These are phyloP conservation scores for Aureobasidium mangrovei DNA, from an alignment of 2,329 filamentous ascomycete species.

Conservation along the genomic window DNA sequence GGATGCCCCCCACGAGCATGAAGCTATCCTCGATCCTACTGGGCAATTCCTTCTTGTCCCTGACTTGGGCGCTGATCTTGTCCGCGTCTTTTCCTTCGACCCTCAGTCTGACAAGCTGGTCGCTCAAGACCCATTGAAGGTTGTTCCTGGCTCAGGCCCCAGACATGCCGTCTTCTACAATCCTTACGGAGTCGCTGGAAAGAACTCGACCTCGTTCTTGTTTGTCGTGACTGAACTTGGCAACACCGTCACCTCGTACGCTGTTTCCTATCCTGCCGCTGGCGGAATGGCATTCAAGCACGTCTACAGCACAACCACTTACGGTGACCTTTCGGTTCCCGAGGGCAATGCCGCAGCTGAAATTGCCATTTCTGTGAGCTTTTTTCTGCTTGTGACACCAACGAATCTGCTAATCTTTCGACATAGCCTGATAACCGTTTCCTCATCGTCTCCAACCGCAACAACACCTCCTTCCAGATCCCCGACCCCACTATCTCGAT, in stretches of 20 bases:
- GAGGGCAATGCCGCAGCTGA: constrained; percentile 46
- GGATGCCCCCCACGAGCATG: constrained; percentile 28
- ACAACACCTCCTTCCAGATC: constrained; percentile 46
- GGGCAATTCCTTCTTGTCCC: constrained; percentile 31
- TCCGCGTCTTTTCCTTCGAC: constrained; percentile 27
- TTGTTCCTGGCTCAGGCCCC: constrained; percentile 27
- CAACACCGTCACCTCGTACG: constrained; percentile 42
- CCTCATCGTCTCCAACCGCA: constrained; percentile 60
- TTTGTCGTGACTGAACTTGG: constrained; percentile 42
- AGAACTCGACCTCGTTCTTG: constrained; percentile 25
- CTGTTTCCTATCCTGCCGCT: constrained; percentile 34
- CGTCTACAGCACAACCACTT: constrained; percentile 41
- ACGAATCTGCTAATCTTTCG: background rate
- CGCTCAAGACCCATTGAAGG: constrained; percentile 21
- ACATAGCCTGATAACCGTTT: constrained; percentile 43
- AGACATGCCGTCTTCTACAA: constrained; percentile 30
- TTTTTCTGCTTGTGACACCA: background rate
- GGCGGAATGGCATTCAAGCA: constrained; percentile 40
- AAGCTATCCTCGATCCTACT: constrained; percentile 31
- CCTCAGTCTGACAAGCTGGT: constrained; percentile 21
- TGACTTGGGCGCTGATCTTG: constrained; percentile 31
- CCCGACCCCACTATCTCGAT: constrained; percentile 31
- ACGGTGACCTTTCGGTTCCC: constrained; percentile 37
- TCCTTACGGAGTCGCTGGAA: constrained; percentile 21
- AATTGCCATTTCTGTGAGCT: constrained; percentile 36